Evolutionary conservation across 176 grass and related monocot genomes (phyloP).

Genomic region (Poa pratensis): DNA sequence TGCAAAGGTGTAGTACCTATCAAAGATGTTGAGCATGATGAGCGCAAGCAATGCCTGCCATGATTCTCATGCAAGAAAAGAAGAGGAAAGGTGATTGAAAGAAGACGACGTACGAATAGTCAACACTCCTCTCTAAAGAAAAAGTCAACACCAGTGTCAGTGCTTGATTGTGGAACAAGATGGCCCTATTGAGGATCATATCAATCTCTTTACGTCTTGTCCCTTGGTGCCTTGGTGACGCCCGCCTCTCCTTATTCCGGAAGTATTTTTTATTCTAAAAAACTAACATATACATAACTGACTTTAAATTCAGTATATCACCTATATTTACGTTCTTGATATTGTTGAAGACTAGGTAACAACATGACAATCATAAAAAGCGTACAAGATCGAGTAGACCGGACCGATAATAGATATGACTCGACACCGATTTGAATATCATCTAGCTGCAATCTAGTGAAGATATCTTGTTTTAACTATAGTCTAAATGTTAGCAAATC

Average conservation of each 20-base stretch:
- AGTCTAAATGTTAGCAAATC: no score
- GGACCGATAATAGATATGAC: no score
- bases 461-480: no score
- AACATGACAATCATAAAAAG: no score
- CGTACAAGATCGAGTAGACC: no score
- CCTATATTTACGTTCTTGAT: no score
- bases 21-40: neutral
- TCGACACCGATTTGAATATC: no score
- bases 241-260: neutral
- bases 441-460: no score
- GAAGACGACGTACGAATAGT: neutral
- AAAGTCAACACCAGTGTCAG: neutral
- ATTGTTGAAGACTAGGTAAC: no score
- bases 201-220: neutral
- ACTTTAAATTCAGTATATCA: no score
- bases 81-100: conserved; percentile 7
- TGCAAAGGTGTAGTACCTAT: neutral
- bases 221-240: neutral
- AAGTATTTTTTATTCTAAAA: no score
- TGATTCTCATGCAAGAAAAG: neutral
- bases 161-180: conserved; percentile 3
- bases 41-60: conserved; percentile 1
- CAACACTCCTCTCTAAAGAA: neutral
- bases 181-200: neutral
- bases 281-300: no score